Percentiles rank a stretch among this genome's conserved stretches.
Conservation (phyloP, 768 basidiomycete genomes). For the Polyporus arcularius region DNA sequence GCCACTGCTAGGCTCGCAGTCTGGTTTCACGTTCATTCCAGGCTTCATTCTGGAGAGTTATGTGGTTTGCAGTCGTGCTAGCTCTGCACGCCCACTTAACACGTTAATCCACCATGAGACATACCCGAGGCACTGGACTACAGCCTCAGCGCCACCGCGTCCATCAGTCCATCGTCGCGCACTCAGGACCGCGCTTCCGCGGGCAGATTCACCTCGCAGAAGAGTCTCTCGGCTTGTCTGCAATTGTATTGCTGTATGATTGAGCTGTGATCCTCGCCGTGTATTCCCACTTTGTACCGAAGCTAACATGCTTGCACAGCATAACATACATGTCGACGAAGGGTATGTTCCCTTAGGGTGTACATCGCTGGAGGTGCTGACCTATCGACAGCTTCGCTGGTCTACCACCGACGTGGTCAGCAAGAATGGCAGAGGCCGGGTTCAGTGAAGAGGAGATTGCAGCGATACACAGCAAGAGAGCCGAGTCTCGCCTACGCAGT, state of each 20-base stretch:
- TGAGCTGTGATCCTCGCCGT: background rate
- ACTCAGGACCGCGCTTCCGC: too few species aligned
- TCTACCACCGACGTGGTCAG: slow-evolving; percentile 74
- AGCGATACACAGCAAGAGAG: slow-evolving; percentile 48
- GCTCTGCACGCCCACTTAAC: too few species aligned
- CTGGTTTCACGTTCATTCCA: too few species aligned
- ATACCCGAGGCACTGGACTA: too few species aligned
- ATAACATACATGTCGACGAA: slow-evolving; percentile 80
- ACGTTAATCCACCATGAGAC: too few species aligned
- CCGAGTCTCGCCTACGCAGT: slow-evolving; percentile 20
- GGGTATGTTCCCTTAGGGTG: slow-evolving; percentile 43
- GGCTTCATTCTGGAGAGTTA: too few species aligned
- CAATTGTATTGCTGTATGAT: background rate
- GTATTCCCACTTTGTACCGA: background rate
- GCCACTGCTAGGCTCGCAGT: too few species aligned
- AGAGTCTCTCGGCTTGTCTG: too few species aligned
- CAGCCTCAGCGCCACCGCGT: too few species aligned
- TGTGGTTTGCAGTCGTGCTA: too few species aligned
- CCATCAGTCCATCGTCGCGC: too few species aligned
- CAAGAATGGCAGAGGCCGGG: slow-evolving; percentile 59
- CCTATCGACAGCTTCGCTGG: slow-evolving; percentile 50
- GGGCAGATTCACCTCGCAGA: too few species aligned
- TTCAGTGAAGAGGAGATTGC: slow-evolving; percentile 72
- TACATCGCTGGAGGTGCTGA: background rate
- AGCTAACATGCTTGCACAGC: slow-evolving; percentile 39